Evolutionary conservation across 257 asterid species (phyloP).

Genomic region (Capsicum pubescens): DNA sequence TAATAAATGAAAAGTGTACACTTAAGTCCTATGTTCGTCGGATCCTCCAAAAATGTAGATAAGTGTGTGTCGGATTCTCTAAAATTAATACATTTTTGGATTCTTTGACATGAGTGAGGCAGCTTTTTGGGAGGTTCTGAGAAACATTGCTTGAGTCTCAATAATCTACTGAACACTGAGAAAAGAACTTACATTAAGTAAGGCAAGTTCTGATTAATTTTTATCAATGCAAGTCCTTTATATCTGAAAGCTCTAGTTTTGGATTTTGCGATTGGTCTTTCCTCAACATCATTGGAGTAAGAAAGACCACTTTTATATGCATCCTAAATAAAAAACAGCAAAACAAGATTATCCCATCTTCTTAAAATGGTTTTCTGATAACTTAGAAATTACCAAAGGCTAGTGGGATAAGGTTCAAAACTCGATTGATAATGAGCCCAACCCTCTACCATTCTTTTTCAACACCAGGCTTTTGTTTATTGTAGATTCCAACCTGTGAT

Average conservation of each 20-base stretch:
- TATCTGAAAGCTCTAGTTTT: slow-evolving; percentile 25
- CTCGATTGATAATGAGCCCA: background rate
- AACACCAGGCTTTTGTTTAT: background rate
- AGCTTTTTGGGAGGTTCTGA: background rate
- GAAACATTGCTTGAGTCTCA: background rate
- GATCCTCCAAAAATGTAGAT: background rate
- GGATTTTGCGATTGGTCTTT: slow-evolving; percentile 19
- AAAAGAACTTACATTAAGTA: slow-evolving; percentile 46
- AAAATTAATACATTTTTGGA: background rate
- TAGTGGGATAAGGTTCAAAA: too few species aligned
- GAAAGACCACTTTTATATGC: slow-evolving; percentile 48
- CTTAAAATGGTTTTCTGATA: too few species aligned
- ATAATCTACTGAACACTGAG: background rate
- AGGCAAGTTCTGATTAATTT: slow-evolving; percentile 38
- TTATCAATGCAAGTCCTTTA: slow-evolving; percentile 45
- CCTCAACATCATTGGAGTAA: slow-evolving; percentile 28
- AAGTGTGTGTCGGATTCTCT: background rate
- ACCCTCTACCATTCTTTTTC: background rate
- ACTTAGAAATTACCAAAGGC: too few species aligned
- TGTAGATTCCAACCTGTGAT: background rate
- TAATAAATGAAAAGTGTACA: background rate
- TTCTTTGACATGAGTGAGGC: background rate
- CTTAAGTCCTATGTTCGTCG: background rate
- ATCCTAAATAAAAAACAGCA: slow-evolving; percentile 43
- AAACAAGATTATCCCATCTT: background rate